Conservation (phyloP, 768 basidiomycete genomes). For the Podaxis sp. region DNA sequence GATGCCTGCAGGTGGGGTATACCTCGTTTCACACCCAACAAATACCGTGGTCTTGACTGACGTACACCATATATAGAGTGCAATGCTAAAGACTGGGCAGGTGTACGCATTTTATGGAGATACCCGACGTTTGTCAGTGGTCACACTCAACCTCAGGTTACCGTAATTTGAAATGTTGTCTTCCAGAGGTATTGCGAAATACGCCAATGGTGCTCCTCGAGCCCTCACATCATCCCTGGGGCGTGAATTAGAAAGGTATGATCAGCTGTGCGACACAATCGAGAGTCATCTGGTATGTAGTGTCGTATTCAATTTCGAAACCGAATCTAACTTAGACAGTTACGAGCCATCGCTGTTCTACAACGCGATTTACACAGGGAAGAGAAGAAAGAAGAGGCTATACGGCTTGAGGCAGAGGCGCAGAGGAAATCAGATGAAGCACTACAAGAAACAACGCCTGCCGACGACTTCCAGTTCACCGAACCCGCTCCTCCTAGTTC, state of each 20-base stretch:
- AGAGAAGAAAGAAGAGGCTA: slow-evolving; percentile 30
- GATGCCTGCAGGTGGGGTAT: slow-evolving; percentile 49
- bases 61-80: slow-evolving; percentile 35
- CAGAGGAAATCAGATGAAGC: slow-evolving; percentile 29
- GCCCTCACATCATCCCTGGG: slow-evolving; percentile 62
- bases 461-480: slow-evolving; percentile 2
- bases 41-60: neutral
- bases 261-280: slow-evolving; percentile 74
- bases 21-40: neutral
- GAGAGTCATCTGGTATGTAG: slow-evolving; percentile 63
- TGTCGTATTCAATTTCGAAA: neutral
- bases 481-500: slow-evolving; percentile 11
- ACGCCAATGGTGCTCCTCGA: slow-evolving; percentile 60
- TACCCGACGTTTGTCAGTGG: slow-evolving; percentile 55
- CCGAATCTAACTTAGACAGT: slow-evolving; percentile 32
- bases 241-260: slow-evolving; percentile 72
- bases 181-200: slow-evolving; percentile 50
- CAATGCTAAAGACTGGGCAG: slow-evolving; percentile 67
- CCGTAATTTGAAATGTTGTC: neutral
- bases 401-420: slow-evolving; percentile 14
- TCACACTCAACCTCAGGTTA: neutral
- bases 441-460: slow-evolving; percentile 9
- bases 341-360: slow-evolving; percentile 66
- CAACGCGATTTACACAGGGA: slow-evolving; percentile 66
- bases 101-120: slow-evolving; percentile 69